Conservation (phyloP, 1,139 yeast species). For the Saccharomyces hybrid region DNA sequence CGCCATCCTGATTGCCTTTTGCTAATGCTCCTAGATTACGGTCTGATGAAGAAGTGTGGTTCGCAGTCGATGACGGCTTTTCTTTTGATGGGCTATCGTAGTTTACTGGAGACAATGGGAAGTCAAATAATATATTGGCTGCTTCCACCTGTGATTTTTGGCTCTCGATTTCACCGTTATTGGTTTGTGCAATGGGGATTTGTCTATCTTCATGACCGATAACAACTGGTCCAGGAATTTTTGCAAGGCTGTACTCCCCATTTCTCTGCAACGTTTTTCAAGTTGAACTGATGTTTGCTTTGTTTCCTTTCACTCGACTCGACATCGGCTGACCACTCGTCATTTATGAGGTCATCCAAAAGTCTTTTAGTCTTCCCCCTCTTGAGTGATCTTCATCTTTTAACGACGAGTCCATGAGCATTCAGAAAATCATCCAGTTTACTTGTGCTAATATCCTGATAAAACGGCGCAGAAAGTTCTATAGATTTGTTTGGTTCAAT, state of each 20-base stretch:
- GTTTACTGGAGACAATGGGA: background rate
- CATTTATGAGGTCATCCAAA: background rate
- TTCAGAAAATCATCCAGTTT: slow-evolving; percentile 3
- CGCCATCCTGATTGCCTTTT: background rate
- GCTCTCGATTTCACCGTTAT: background rate
- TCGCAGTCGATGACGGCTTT: background rate
- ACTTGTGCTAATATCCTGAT: slow-evolving; percentile 7
- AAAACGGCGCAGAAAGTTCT: slow-evolving; percentile 10
- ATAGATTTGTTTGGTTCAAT: slow-evolving; percentile 4
- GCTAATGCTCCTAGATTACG: background rate
- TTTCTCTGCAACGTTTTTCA: background rate
- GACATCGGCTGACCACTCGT: background rate
- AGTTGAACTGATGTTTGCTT: background rate
- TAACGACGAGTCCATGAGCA: background rate
- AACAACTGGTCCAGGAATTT: background rate
- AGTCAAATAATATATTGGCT: background rate
- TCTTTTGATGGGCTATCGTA: background rate
- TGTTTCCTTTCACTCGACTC: background rate
- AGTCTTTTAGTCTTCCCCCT: background rate
- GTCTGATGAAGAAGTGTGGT: background rate
- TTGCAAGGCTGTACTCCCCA: background rate
- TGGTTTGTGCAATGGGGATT: background rate
- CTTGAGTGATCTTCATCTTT: background rate
- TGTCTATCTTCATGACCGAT: background rate
- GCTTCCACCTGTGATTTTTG: background rate